Evolutionary conservation across 75 land plant species (phyloP).

Genomic region (Cupressus sempervirens): DNA sequence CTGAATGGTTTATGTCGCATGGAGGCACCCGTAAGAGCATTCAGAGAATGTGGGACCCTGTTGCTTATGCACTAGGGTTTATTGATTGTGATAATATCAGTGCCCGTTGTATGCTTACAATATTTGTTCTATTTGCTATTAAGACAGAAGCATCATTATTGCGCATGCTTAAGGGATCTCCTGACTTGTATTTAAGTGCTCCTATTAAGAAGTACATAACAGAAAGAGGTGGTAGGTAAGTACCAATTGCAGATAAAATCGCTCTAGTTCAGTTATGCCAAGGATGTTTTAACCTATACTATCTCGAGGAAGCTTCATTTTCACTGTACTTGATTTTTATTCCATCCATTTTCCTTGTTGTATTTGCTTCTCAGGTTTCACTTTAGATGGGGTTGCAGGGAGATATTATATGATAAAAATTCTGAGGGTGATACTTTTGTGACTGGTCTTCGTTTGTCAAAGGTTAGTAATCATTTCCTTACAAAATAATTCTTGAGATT

Average conservation of each 20-base stretch:
- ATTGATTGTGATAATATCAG: constrained; percentile 98
- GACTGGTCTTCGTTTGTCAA: constrained; percentile 76
- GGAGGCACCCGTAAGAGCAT: constrained; percentile 93
- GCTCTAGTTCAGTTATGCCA: not conserved
- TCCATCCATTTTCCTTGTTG: not conserved
- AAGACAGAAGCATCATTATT: constrained; percentile 94
- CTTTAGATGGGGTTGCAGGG: constrained; percentile 92
- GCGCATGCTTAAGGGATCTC: constrained; percentile 98
- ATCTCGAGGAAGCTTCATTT: not conserved
- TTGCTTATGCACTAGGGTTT: constrained; percentile 98
- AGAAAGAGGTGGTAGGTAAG: constrained; percentile 88
- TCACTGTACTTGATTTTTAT: not conserved
- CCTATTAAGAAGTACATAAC: constrained; percentile 86
- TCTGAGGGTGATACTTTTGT: constrained; percentile 70
- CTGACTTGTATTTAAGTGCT: constrained; percentile 85
- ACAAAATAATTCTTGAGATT: not conserved
- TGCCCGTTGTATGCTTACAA: constrained; percentile 98
- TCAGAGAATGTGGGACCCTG: constrained; percentile 98
- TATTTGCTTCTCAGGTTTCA: constrained; percentile 60
- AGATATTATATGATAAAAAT: constrained; percentile 66
- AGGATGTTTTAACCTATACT: not conserved
- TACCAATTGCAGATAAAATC: not conserved
- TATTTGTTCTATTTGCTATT: constrained; percentile 90
- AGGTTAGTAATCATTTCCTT: constrained; percentile 31
- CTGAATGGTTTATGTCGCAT: constrained; percentile 95